phyloP scores from a whole-genome alignment of 805 yeast species.

The Cephaloascus albidus region DNA sequence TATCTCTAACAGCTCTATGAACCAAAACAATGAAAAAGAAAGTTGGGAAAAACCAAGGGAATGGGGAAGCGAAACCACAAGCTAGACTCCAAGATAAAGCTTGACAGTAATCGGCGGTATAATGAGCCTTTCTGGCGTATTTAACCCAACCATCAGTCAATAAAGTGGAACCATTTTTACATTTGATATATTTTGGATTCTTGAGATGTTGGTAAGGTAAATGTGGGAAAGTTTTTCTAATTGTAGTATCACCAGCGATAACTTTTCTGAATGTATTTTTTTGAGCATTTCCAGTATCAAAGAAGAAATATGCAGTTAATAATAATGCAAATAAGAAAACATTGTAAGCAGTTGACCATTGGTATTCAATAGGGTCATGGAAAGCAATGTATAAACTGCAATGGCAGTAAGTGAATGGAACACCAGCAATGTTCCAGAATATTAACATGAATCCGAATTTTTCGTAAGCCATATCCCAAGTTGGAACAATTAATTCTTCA shows the following conservation, averaged over 20 bases:
- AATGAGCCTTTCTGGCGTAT: conserved; percentile 89
- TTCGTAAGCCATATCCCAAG: conserved; percentile 99
- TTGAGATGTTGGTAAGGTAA: conserved; percentile 76
- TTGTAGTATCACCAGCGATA: conserved; percentile 67
- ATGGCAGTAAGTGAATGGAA: conserved; percentile 96
- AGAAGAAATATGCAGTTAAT: conserved; percentile 75
- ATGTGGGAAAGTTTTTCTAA: conserved; percentile 89
- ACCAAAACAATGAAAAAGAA: conserved; percentile 82
- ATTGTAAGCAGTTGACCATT: conserved; percentile 59
- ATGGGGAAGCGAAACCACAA: conserved; percentile 80
- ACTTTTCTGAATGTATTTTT: conserved; percentile 84
- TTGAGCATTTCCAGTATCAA: conserved; percentile 92
- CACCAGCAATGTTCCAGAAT: conserved; percentile 99
- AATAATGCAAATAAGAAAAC: conserved; percentile 44
- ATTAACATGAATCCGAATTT: conserved; percentile 98
- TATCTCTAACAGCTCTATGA: conserved; percentile 87
- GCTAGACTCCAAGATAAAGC: conserved; percentile 85
- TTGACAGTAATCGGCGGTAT: conserved; percentile 90
- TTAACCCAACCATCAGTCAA: conserved; percentile 92
- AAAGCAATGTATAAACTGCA: conserved; percentile 76
- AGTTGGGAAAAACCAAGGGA: conserved; percentile 94
- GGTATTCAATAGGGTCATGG: conserved; percentile 79
- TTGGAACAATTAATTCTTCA: conserved; percentile 93
- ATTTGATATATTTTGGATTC: conserved; percentile 77
- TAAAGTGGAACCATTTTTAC: conserved; percentile 76